These are phyloP conservation scores for Ehretia macrophylla DNA, from an alignment of 257 asterid species.

Conservation along the genomic window DNA sequence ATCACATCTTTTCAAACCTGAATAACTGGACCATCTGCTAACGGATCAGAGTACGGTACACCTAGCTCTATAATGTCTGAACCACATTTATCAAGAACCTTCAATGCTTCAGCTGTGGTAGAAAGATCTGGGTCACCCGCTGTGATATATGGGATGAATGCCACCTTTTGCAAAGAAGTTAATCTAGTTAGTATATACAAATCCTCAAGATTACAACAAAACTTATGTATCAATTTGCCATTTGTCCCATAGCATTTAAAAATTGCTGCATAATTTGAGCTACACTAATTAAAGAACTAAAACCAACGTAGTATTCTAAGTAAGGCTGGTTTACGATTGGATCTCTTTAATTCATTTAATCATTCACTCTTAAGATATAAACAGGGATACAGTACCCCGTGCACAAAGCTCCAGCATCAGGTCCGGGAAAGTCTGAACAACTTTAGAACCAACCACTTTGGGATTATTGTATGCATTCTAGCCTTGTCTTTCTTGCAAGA, in stretches of 20 bases:
- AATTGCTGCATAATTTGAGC: background rate
- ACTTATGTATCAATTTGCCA: background rate
- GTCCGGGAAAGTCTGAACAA: no score
- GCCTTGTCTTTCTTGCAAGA: no score
- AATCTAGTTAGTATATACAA: background rate
- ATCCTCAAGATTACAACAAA: slow-evolving; percentile 15
- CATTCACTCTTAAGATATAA: no score
- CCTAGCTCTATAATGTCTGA: slow-evolving; percentile 85
- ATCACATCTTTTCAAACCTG: slow-evolving; percentile 40
- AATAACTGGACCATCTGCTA: slow-evolving; percentile 95
- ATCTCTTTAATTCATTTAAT: no score
- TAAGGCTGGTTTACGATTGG: no score
- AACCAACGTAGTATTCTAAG: background rate
- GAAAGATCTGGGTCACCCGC: slow-evolving; percentile 91
- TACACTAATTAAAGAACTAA: background rate
- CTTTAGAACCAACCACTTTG: no score
- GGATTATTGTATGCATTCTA: no score
- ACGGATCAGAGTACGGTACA: slow-evolving; percentile 91
- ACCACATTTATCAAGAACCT: slow-evolving; percentile 79
- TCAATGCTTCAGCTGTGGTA: slow-evolving; percentile 76
- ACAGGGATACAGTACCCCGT: no score
- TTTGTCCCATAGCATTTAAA: background rate
- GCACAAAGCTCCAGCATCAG: no score
- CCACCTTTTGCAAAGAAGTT: slow-evolving; percentile 54
- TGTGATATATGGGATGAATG: slow-evolving; percentile 84